Percentiles rank a stretch among this genome's conserved stretches.
These are phyloP conservation scores for Rhodamnia argentea DNA, from an alignment of 345 rosid species.

Conservation along the genomic window DNA sequence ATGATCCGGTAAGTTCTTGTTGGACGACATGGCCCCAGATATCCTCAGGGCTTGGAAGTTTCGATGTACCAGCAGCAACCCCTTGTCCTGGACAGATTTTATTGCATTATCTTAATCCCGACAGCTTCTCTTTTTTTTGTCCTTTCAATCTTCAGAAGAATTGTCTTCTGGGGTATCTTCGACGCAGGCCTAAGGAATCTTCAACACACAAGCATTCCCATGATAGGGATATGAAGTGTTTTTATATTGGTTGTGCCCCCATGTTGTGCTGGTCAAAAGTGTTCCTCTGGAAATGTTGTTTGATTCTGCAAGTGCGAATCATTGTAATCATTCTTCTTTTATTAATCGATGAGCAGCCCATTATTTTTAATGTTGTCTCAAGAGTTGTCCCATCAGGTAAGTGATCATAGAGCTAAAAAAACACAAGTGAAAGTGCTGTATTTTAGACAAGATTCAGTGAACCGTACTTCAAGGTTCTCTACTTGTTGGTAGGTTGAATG, in stretches of 20 bases:
- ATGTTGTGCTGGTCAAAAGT: conserved; percentile 4
- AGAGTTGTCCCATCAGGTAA: background rate
- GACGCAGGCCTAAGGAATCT: background rate
- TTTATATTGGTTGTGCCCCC: background rate
- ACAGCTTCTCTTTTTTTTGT: background rate
- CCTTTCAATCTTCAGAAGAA: background rate
- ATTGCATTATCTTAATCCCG: background rate
- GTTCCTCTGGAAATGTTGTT: background rate
- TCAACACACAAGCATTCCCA: background rate
- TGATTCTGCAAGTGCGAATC: background rate
- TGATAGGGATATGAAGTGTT: background rate
- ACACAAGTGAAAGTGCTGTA: background rate
- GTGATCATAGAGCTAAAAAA: background rate
- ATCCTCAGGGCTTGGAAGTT: background rate
- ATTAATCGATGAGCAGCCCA: background rate
- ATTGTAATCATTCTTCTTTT: background rate
- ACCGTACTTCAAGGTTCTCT: background rate
- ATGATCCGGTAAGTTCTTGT: background rate
- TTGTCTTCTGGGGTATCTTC: background rate
- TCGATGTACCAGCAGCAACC: background rate
- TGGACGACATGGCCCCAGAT: background rate
- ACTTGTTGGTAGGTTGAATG: background rate
- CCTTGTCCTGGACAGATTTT: background rate
- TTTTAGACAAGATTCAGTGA: background rate
- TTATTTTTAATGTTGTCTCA: background rate